phyloP scores from a whole-genome alignment of 2,329 filamentous ascomycete genomes.

The Pseudocercospora musae region DNA sequence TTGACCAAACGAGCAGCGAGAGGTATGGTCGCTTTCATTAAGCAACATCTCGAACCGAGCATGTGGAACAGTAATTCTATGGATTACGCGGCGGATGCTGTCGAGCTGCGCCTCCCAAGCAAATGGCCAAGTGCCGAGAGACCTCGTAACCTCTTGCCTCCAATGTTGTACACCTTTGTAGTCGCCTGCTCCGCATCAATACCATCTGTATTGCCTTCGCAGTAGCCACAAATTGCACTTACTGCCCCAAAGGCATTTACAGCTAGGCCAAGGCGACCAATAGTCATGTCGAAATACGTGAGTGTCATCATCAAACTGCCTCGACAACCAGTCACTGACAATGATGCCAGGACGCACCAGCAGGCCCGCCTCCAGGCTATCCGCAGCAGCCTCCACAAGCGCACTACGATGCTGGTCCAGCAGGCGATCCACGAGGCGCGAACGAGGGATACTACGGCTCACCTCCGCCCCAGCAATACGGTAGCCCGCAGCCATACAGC shows the following conservation, averaged over 20 bases:
- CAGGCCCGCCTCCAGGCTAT: constrained; percentile 26
- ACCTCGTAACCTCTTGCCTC: not conserved
- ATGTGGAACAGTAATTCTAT: no score
- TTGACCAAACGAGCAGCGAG: not conserved
- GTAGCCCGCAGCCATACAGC: constrained; percentile 19
- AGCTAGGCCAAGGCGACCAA: not conserved
- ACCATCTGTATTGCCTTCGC: not conserved
- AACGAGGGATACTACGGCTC: constrained; percentile 20
- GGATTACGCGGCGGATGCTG: not conserved
- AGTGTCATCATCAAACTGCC: not conserved
- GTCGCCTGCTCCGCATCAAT: not conserved
- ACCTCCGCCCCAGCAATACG: constrained; percentile 16
- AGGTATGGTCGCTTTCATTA: not conserved
- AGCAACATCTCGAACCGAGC: not conserved
- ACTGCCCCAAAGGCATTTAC: not conserved
- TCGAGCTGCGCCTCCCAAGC: not conserved
- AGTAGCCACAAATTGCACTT: not conserved
- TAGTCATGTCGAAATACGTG: constrained; percentile 9
- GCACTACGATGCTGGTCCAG: constrained; percentile 23
- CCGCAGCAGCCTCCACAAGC: constrained; percentile 23
- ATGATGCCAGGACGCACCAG: constrained; percentile 18
- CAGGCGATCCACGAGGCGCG: constrained; percentile 18
- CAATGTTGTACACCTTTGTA: not conserved
- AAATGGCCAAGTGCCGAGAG: not conserved
- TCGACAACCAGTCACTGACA: not conserved